phyloP scores from a whole-genome alignment of 768 basidiomycete species.

The Trametes punicea region DNA sequence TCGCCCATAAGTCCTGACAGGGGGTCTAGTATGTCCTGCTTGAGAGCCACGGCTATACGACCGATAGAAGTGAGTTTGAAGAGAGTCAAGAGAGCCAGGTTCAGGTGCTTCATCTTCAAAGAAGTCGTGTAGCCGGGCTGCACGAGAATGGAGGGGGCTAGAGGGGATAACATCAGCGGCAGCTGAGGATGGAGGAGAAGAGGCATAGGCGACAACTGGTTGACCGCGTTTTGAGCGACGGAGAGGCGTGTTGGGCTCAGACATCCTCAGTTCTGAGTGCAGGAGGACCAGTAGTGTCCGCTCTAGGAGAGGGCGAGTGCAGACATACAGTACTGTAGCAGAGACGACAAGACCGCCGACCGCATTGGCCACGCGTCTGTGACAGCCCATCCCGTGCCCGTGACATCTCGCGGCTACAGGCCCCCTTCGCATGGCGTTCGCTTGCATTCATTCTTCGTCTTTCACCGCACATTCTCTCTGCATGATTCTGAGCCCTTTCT shows the following conservation, averaged over 20 bases:
- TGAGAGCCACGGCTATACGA: background rate
- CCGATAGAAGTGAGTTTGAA: conserved; percentile 21
- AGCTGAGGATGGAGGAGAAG: background rate
- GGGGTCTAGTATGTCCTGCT: background rate
- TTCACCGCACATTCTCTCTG: too few relatives aligned
- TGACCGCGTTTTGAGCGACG: conserved; percentile 10
- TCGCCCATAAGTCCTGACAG: conserved; percentile 2
- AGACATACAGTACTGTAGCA: background rate
- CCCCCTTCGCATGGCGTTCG: too few relatives aligned
- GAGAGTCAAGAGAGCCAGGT: conserved; percentile 13
- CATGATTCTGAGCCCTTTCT: too few relatives aligned
- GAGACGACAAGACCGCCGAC: background rate
- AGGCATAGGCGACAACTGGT: background rate
- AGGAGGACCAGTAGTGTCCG: background rate
- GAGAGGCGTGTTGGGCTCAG: background rate
- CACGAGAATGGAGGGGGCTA: conserved; percentile 10
- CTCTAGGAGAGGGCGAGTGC: background rate
- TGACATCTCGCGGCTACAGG: background rate
- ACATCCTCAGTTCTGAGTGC: background rate
- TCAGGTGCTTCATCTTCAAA: conserved; percentile 20
- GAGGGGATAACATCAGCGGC: conserved; percentile 21
- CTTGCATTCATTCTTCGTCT: too few relatives aligned
- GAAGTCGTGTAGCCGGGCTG: conserved; percentile 20
- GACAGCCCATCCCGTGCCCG: background rate
- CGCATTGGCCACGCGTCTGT: background rate